Base-by-base conservation (phyloP, 768 basidiomycete species). In the Termitomyces sp. region DNA sequence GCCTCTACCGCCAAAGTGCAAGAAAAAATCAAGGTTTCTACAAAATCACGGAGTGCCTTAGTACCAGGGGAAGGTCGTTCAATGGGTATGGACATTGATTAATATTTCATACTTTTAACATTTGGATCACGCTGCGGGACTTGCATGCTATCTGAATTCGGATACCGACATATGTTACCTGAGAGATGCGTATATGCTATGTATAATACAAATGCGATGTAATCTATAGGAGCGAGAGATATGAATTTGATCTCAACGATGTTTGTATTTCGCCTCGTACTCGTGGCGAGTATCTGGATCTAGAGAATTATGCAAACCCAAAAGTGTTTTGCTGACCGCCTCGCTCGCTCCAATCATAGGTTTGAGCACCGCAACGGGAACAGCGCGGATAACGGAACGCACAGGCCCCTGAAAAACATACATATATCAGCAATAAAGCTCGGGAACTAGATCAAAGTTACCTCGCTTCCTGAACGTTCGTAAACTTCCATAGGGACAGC, bases 401-500 rank as follows among this genome's bases (percentile, higher is more conserved):
- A 95, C 89, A 51, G 95, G 85, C 3, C 95, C 95, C 95, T 98
- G 66, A 1, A 9, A 52, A 53, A 62, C 38, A 29, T 25, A 29
- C 48, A 43, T 60, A 43, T 60, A 56, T 47, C 59, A 59, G 49
- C 2, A 61, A 17, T 29, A 21, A 19, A 7, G n/a, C 5, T 38
- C 16, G 12, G 17, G 46, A 11, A 29, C 27, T 43, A 3, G 23
- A 48, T 48, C 19, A 16, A 40, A 74, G 82, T 65, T 63, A 90
- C 95, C 82, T 97, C 92, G 56, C 87, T 89, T 8, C 93, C 92
- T 10, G 94, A 90, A 58, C 90, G 80, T 72, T 99, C 97, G 64
- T 98, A 96, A 11, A 98, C 94, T 71, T 98, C 97, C 96, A 98
- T 98, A 1, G 97, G 97, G 1, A 99, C 93, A 0, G 97, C 96